Evolutionary conservation across 2,329 filamentous ascomycete species (phyloP), one percentile per base, ranked within the genome.

Genomic region (Fusarium abutilonis): DNA sequence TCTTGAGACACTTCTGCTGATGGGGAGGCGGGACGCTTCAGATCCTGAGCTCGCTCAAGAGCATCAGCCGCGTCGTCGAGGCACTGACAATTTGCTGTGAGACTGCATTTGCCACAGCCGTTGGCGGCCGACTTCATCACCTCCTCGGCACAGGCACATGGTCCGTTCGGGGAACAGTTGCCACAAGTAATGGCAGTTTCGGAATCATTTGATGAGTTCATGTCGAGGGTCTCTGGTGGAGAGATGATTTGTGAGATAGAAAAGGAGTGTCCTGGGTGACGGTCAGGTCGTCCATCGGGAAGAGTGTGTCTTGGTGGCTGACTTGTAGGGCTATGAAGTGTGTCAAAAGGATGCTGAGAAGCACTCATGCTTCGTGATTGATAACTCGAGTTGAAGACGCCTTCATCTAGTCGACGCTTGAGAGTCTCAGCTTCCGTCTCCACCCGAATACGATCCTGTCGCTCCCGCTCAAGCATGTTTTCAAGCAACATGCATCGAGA

Each of bases 41-140:
- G 72, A 5, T 72, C 71, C 13, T 72, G 64, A 11, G 55, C 55
- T 14, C 64, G 67, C 40, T 79, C 78, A 8, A 75, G 59, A 11
- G 78, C 77, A 51, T 84, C 79, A 21, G 89, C 80, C 48, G 87
- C 87, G 59, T 88, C 84, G 44, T 83, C 79, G 31, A 88, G 80
- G 62, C 88, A 91, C 67, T 86, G 82, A 67, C 90, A 93, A 47
- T 83, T 82, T 8, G 81, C 80, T 42, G 83, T 85, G 8, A 86
- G 76, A 15, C 82, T 84, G 73, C 90, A 93, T 52, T 86, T 86
- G 44, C 83, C 86, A 72, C 89, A 93, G 19, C 85, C 87, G 21
- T 84, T 72, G 7, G 80, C 72, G 31, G 83, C 77, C n/a, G 77
- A 78, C n/a, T 80, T 78, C 42, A 88, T 76, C 28, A 80, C 84